Percentiles rank a stretch among this genome's conserved stretches.
Conservation (phyloP, 2,329 filamentous ascomycete genomes). For the Daldinia eschscholtzii region DNA sequence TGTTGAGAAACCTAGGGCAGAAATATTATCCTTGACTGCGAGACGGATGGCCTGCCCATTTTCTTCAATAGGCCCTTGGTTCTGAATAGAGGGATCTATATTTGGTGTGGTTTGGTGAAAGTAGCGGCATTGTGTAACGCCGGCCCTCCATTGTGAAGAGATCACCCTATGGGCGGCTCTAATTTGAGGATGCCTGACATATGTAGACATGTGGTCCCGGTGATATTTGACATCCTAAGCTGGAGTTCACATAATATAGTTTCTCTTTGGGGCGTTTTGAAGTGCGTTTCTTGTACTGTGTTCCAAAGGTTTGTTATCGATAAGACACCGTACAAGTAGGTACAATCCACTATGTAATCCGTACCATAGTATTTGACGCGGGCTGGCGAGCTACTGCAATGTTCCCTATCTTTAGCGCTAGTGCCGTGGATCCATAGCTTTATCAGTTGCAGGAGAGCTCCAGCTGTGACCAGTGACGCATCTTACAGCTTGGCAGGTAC, state of each 20-base stretch:
- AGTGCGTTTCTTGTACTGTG: conserved; percentile 8
- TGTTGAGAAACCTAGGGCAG: conserved; percentile 73
- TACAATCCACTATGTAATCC: too few relatives aligned
- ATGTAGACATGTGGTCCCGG: conserved; percentile 53
- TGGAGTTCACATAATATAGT: not conserved
- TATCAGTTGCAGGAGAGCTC: conserved; percentile 25
- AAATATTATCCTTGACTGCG: conserved; percentile 83
- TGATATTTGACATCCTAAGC: conserved; percentile 23
- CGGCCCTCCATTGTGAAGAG: conserved; percentile 44
- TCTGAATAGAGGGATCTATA: not conserved
- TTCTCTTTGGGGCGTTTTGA: not conserved
- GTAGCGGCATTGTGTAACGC: conserved; percentile 33
- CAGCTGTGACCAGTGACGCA: conserved; percentile 38
- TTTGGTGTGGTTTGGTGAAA: conserved; percentile 20
- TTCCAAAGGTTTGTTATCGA: conserved; percentile 32
- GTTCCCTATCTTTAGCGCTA: conserved; percentile 8
- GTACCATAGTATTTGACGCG: too few relatives aligned
- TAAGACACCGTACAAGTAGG: not conserved
- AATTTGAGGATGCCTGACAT: conserved; percentile 50
- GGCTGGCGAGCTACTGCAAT: not conserved
- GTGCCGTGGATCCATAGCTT: conserved; percentile 11
- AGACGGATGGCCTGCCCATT: conserved; percentile 52
- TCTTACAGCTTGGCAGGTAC: conserved; percentile 44
- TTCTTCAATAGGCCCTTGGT: conserved; percentile 8
- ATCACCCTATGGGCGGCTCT: conserved; percentile 49